These are phyloP conservation scores for Debaryomyces prosopidis DNA, from an alignment of 805 yeast species.

Conservation along the genomic window DNA sequence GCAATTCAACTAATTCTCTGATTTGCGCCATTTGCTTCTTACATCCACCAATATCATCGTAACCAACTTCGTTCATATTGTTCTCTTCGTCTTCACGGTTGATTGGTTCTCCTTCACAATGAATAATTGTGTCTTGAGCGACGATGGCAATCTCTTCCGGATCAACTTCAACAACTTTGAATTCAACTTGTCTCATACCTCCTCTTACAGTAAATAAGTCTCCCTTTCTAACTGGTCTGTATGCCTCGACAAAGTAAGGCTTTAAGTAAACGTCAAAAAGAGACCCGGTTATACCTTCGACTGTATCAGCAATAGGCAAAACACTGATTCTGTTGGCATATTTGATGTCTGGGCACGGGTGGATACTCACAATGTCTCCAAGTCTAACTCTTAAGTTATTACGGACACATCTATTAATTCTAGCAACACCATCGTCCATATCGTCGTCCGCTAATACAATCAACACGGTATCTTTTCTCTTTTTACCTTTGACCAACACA, in stretches of 20 bases:
- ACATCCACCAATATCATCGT: conserved; percentile 98
- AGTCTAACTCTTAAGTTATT: conserved; percentile 90
- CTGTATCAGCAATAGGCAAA: conserved; percentile 95
- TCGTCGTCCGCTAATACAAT: conserved; percentile 96
- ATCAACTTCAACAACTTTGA: conserved; percentile 97
- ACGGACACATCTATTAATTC: conserved; percentile 94
- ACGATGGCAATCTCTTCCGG: conserved; percentile 97
- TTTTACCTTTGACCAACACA: conserved; percentile 95
- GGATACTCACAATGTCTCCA: conserved; percentile 88
- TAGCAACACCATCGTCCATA: conserved; percentile 90
- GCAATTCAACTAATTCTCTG: conserved; percentile 96
- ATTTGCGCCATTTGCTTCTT: conserved; percentile 99
- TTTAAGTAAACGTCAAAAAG: conserved; percentile 93
- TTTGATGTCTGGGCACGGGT: conserved; percentile 97
- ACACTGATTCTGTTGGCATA: conserved; percentile 94
- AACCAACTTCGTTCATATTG: conserved; percentile 94
- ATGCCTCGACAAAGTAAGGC: conserved; percentile 98
- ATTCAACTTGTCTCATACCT: conserved; percentile 99
- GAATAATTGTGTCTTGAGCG: conserved; percentile 97
- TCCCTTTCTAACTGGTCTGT: conserved; percentile 97
- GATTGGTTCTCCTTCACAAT: conserved; percentile 98
- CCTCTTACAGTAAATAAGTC: conserved; percentile 96
- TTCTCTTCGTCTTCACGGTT: conserved; percentile 98
- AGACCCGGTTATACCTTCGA: conserved; percentile 96
- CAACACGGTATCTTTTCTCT: conserved; percentile 95